These are phyloP conservation scores for Botrytis tulipae DNA, from an alignment of 2,329 filamentous ascomycete species.

Conservation along the genomic window DNA sequence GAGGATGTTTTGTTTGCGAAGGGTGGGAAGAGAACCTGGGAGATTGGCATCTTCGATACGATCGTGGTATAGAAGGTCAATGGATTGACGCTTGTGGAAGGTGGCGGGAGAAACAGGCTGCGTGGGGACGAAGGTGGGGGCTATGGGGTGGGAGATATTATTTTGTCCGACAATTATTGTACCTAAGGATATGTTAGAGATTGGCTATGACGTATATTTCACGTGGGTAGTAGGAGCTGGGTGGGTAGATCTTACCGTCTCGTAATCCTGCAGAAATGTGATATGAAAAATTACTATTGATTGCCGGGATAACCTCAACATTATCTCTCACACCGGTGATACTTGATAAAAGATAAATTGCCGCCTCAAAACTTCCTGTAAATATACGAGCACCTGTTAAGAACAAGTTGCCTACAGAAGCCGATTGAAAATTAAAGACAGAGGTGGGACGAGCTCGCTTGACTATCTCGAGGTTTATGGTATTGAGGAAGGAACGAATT, in stretches of 20 bases:
- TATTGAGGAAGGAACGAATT: constrained; percentile 73
- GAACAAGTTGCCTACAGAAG: constrained; percentile 77
- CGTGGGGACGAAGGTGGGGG: constrained; percentile 25
- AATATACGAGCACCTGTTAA: constrained; percentile 84
- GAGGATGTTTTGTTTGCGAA: constrained; percentile 76
- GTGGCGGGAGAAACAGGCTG: constrained; percentile 27
- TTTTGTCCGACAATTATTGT: constrained; percentile 79
- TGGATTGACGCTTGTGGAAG: constrained; percentile 27
- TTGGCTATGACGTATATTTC: not conserved
- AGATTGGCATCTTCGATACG: constrained; percentile 76
- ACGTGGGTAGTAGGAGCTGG: no score
- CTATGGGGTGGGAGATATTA: constrained; percentile 75
- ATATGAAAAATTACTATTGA: constrained; percentile 93
- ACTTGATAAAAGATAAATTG: constrained; percentile 83
- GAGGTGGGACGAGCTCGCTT: constrained; percentile 71
- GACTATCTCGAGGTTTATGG: constrained; percentile 73
- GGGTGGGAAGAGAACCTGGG: constrained; percentile 74
- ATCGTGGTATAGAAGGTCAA: constrained; percentile 56
- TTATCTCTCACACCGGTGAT: constrained; percentile 80
- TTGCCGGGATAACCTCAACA: constrained; percentile 79
- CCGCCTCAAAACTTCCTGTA: constrained; percentile 87
- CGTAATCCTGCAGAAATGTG: constrained; percentile 84
- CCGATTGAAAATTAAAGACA: constrained; percentile 74
- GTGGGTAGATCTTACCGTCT: constrained; percentile 56
- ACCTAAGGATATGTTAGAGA: not conserved